Conservation (phyloP, 805 yeast genomes). For the Myxozyma mucilagina region DNA sequence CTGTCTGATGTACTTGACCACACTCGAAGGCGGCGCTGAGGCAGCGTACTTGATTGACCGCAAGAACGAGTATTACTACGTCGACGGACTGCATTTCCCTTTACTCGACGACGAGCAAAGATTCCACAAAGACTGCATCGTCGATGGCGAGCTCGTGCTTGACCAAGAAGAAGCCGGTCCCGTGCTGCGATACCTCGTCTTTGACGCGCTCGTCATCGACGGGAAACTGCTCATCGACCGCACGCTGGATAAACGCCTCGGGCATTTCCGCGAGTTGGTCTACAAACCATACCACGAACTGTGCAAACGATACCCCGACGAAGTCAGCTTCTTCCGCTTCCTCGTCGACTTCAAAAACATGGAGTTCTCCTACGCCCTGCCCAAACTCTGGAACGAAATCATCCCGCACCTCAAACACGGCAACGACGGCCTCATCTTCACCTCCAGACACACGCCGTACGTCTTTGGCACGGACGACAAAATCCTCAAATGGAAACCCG, state of each 20-base stretch:
- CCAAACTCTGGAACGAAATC: slow-evolving; percentile 69
- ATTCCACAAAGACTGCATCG: slow-evolving; percentile 81
- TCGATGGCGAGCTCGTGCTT: slow-evolving; percentile 91
- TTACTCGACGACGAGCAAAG: slow-evolving; percentile 48
- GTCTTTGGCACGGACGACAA: slow-evolving; percentile 84
- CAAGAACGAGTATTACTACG: slow-evolving; percentile 78
- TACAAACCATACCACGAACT: slow-evolving; percentile 78
- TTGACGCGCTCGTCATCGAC: slow-evolving; percentile 86
- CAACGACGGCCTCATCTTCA: slow-evolving; percentile 90
- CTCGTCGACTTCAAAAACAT: slow-evolving; percentile 83
- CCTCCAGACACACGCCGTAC: slow-evolving; percentile 87
- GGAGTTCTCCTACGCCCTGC: slow-evolving; percentile 78
- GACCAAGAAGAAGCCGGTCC: slow-evolving; percentile 51
- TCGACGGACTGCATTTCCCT: slow-evolving; percentile 83
- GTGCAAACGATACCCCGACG: slow-evolving; percentile 68
- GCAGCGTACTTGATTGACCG: slow-evolving; percentile 87
- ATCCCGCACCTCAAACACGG: slow-evolving; percentile 73
- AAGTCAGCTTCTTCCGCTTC: slow-evolving; percentile 77
- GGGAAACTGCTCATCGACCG: slow-evolving; percentile 69
- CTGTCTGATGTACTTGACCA: slow-evolving; percentile 60
- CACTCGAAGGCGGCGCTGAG: slow-evolving; percentile 74
- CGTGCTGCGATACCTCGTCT: slow-evolving; percentile 78
- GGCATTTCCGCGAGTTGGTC: slow-evolving; percentile 78
- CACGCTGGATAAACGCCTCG: slow-evolving; percentile 76
- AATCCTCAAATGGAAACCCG: slow-evolving; percentile 94